phyloP scores from a whole-genome alignment of 2,329 filamentous ascomycete genomes.

The Grosmannia serpens region DNA sequence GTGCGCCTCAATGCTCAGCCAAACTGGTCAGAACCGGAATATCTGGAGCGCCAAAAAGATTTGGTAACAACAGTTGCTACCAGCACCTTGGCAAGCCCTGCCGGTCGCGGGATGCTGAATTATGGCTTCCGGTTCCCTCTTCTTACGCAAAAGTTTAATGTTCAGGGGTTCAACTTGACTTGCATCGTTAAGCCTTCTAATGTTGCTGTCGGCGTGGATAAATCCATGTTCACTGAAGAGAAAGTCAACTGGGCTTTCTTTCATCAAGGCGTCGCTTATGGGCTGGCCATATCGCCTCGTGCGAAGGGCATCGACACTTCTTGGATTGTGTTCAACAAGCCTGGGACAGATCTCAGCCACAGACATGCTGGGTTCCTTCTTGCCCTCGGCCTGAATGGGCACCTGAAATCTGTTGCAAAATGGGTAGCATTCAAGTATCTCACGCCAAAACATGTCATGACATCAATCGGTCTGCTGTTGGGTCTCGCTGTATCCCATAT shows the following conservation, averaged over 20 bases:
- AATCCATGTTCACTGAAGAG: slow-evolving; percentile 78
- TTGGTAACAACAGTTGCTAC: slow-evolving; percentile 77
- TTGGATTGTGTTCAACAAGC: slow-evolving; percentile 98
- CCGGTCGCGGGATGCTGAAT: slow-evolving; percentile 77
- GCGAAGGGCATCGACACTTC: slow-evolving; percentile 94
- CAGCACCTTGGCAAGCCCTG: slow-evolving; percentile 77
- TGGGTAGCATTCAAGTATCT: slow-evolving; percentile 99
- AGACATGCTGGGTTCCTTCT: slow-evolving; percentile 92
- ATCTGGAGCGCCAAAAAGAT: slow-evolving; percentile 86
- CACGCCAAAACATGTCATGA: slow-evolving; percentile 99
- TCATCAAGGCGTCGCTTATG: slow-evolving; percentile 88
- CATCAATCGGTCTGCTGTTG: slow-evolving; percentile 86
- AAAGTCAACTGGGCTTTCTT: slow-evolving; percentile 99
- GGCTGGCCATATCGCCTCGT: slow-evolving; percentile 77
- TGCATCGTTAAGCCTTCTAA: slow-evolving; percentile 88
- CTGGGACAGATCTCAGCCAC: slow-evolving; percentile 73
- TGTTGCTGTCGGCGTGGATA: slow-evolving; percentile 87
- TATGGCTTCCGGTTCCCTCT: slow-evolving; percentile 81
- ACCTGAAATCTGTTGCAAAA: slow-evolving; percentile 87
- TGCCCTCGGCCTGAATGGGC: slow-evolving; percentile 84
- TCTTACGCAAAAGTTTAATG: slow-evolving; percentile 81
- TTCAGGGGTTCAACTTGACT: slow-evolving; percentile 82
- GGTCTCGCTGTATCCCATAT: slow-evolving; percentile 88
- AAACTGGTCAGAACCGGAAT: slow-evolving; percentile 72
- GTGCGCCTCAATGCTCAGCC: slow-evolving; percentile 67